phyloP scores from a whole-genome alignment of 1,284 basidiomycete species.

The Dichomitus squalens region DNA sequence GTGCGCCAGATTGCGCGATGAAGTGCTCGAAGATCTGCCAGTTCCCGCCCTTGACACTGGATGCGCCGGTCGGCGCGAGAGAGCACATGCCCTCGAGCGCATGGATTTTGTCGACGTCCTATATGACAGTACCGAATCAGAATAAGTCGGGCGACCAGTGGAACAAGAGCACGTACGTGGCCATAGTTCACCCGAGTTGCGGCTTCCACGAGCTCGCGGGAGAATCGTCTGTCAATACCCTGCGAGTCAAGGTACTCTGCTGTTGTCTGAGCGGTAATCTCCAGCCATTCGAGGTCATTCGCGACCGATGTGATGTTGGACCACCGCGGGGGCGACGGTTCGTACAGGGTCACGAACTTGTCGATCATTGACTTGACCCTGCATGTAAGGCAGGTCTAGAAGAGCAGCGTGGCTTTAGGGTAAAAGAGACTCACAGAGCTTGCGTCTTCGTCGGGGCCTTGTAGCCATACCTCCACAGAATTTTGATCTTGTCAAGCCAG shows the following conservation, averaged over 20 bases:
- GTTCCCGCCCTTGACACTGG: conserved; percentile 80
- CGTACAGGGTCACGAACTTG: conserved; percentile 64
- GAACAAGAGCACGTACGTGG: conserved; percentile 50
- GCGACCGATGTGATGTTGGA: conserved; percentile 61
- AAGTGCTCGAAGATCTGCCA: conserved; percentile 86
- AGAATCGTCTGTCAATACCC: conserved; percentile 62
- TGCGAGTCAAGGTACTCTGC: conserved; percentile 60
- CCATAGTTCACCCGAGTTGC: conserved; percentile 91
- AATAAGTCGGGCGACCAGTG: background rate
- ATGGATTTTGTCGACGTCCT: conserved; percentile 80
- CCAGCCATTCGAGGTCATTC: conserved; percentile 52
- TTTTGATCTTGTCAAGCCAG: conserved; percentile 78
- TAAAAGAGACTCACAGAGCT: conserved; percentile 48
- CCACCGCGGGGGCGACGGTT: conserved; percentile 62
- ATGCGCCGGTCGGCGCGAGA: conserved; percentile 75
- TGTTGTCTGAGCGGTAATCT: conserved; percentile 55
- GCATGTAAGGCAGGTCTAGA: background rate
- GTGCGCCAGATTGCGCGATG: conserved; percentile 69
- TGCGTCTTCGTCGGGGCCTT: conserved; percentile 63
- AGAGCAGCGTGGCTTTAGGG: background rate
- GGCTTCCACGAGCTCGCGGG: conserved; percentile 81
- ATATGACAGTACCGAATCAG: background rate
- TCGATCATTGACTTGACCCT: conserved; percentile 64
- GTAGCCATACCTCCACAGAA: conserved; percentile 83
- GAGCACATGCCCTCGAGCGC: conserved; percentile 77